These are phyloP conservation scores for Dalbergia cochinchinensis DNA, from an alignment of 306 rosid genomes.

Conservation along the genomic window DNA sequence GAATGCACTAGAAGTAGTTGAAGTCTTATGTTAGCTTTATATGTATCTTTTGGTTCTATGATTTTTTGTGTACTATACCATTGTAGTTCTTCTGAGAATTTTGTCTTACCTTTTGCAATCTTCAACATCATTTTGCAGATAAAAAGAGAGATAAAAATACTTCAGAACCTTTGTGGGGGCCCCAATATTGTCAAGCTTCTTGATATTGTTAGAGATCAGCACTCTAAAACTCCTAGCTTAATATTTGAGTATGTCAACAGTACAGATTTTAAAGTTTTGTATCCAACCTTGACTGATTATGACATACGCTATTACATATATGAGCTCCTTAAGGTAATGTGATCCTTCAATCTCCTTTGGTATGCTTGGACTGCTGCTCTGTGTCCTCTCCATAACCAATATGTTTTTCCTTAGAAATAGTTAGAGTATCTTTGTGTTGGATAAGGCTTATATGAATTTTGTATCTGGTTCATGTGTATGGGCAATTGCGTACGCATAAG, in stretches of 20 bases:
- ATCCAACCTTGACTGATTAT: constrained; percentile 86
- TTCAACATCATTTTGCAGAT: constrained; percentile 65
- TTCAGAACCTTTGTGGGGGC: constrained; percentile 94
- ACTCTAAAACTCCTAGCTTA: constrained; percentile 91
- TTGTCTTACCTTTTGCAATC: constrained; percentile 12
- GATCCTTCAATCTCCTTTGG: constrained; percentile 32
- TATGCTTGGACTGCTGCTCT: constrained; percentile 31
- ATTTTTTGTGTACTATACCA: constrained; percentile 11
- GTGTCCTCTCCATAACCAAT: constrained; percentile 9
- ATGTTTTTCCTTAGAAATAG: constrained; percentile 23
- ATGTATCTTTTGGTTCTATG: not conserved
- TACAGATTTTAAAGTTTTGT: constrained; percentile 90
- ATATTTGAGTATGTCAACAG: constrained; percentile 92
- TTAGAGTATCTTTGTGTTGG: constrained; percentile 29
- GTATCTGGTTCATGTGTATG: constrained; percentile 15
- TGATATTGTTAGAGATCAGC: constrained; percentile 90
- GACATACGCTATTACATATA: constrained; percentile 94
- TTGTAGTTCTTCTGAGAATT: constrained; percentile 34
- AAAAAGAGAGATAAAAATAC: constrained; percentile 92
- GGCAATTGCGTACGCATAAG: constrained; percentile 33
- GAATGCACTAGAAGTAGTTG: constrained; percentile 8
- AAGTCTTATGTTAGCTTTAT: constrained; percentile 22
- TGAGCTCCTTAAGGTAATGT: constrained; percentile 90
- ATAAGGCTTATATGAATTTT: constrained; percentile 25
- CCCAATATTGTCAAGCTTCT: constrained; percentile 92